Evolutionary conservation across 2,329 filamentous ascomycete species (phyloP).

Genomic region (Calonectria montana): DNA sequence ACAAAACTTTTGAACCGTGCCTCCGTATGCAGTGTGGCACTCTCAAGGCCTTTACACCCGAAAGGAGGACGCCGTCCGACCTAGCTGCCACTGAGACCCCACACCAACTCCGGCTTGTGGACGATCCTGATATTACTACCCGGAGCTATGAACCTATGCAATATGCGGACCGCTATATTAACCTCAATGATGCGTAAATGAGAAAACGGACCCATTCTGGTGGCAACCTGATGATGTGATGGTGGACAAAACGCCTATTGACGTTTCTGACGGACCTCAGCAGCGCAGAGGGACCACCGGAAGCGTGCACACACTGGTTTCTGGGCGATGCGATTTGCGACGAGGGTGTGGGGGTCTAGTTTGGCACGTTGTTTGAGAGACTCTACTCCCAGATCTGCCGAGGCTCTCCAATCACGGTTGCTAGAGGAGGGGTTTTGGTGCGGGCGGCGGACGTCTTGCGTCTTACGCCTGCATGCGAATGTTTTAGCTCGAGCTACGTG

Average conservation of each 20-base stretch:
- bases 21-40: conserved; percentile 2
- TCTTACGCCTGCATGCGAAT: background rate
- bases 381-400: conserved; percentile 13
- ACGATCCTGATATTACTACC: conserved; percentile 16
- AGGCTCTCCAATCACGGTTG: background rate
- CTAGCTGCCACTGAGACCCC: conserved; percentile 4
- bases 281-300: background rate
- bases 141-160: background rate
- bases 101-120: background rate
- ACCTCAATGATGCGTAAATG: conserved; percentile 13
- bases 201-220: background rate
- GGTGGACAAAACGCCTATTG: conserved; percentile 17
- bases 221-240: conserved; percentile 13
- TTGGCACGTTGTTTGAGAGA: background rate
- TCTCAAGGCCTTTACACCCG: background rate
- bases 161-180: conserved; percentile 14
- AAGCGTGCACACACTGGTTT: background rate
- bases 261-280: background rate
- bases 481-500: background rate
- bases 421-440: conserved; percentile 4
- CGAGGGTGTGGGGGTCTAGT: conserved; percentile 25
- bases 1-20: too few species aligned
- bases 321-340: conserved; percentile 24
- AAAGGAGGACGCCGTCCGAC: conserved; percentile 9
- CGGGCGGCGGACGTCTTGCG: background rate